These are phyloP conservation scores for Magnolia officinalis DNA, from an alignment of 164 flowering plant species.

Conservation along the genomic window DNA sequence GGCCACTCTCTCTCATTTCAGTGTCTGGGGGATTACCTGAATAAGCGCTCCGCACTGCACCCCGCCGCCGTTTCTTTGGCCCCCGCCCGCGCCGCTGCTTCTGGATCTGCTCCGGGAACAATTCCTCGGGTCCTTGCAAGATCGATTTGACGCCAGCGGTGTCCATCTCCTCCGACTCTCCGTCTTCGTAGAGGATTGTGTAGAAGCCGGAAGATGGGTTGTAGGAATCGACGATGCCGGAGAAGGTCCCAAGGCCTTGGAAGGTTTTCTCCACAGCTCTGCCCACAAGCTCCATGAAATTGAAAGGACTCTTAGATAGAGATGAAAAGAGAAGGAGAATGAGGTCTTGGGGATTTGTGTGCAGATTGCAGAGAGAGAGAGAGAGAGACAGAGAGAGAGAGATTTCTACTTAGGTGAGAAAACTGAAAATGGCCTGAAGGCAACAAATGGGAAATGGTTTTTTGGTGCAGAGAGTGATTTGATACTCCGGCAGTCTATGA, in stretches of 20 bases:
- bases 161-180: constrained; percentile 58
- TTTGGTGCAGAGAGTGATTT: neutral
- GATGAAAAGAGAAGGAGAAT: neutral
- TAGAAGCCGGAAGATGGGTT: constrained; percentile 43
- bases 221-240: constrained; percentile 48
- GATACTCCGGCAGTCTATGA: too few relatives aligned
- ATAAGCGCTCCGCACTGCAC: neutral
- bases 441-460: neutral
- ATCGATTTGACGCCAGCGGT: constrained; percentile 30
- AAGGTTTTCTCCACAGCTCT: constrained; percentile 48
- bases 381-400: neutral
- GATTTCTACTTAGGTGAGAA: neutral
- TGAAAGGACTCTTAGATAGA: neutral
- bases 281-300: constrained; percentile 62
- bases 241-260: constrained; percentile 39
- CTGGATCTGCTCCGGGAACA: constrained; percentile 4
- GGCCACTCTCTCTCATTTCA: constrained; percentile 11
- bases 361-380: too few relatives aligned
- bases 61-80: constrained; percentile 37
- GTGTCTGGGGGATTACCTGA: constrained; percentile 4
- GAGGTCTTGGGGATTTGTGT: neutral
- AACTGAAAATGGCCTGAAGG: neutral
- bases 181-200: constrained; percentile 51
- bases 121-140: constrained; percentile 11
- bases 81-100: constrained; percentile 27